phyloP scores from a whole-genome alignment of 305 asterid genomes.

The Fraxinus baroniana region DNA sequence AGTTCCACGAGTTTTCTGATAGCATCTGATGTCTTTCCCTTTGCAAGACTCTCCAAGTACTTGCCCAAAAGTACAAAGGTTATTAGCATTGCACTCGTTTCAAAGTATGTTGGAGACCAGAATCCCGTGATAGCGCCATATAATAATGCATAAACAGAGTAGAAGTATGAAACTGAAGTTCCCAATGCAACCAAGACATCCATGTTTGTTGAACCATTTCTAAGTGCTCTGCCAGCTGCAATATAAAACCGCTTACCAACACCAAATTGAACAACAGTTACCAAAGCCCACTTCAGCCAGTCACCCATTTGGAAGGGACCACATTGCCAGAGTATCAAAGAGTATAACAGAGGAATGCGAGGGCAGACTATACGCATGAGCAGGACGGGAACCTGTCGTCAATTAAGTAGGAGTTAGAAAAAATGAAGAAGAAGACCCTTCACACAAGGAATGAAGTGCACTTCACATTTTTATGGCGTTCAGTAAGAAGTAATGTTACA shows the following conservation, averaged over 20 bases:
- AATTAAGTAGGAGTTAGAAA: constrained; percentile 30
- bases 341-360: constrained; percentile 76
- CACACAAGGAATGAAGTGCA: not conserved
- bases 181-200: constrained; percentile 98
- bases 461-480: not conserved
- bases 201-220: constrained; percentile 97
- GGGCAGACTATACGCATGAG: constrained; percentile 93
- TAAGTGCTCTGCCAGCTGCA: constrained; percentile 97
- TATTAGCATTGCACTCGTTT: constrained; percentile 96
- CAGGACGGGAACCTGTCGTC: constrained; percentile 79
- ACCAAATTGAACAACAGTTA: constrained; percentile 82
- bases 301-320: constrained; percentile 99
- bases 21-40: constrained; percentile 98
- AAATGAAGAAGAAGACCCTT: constrained; percentile 5
- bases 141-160: constrained; percentile 84
- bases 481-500: constrained; percentile 11
- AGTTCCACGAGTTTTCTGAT: constrained; percentile 95
- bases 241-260: constrained; percentile 95
- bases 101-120: constrained; percentile 94
- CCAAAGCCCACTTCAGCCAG: constrained; percentile 96
- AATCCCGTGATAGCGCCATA: constrained; percentile 94
- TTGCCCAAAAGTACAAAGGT: constrained; percentile 96
- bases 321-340: constrained; percentile 77
- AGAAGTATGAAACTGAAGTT: constrained; percentile 93
- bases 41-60: constrained; percentile 90